Evolutionary conservation across 1,284 basidiomycete species (phyloP).

Genomic region (Stereum hirsutum): DNA sequence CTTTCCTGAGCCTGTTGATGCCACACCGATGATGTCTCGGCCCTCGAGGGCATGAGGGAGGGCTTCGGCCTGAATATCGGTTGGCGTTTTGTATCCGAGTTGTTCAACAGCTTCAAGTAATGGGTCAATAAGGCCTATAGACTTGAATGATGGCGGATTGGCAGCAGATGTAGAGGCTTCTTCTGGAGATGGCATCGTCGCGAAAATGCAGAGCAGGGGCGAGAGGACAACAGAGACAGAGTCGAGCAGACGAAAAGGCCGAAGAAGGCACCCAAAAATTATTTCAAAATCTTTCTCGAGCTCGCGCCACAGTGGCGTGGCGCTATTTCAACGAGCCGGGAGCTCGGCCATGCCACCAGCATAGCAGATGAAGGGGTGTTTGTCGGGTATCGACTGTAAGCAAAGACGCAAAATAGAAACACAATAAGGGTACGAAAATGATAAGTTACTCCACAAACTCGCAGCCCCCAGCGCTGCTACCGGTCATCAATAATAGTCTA

Average conservation of each 20-base stretch:
- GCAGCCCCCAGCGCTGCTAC: too few relatives aligned
- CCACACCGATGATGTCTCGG: slow-evolving; percentile 95
- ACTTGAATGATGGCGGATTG: slow-evolving; percentile 42
- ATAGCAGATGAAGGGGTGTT: too few relatives aligned
- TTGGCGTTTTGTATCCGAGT: slow-evolving; percentile 82
- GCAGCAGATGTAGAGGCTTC: slow-evolving; percentile 50
- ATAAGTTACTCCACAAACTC: background rate
- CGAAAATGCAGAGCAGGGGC: background rate
- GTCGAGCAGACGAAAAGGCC: too few relatives aligned
- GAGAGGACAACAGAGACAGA: too few relatives aligned
- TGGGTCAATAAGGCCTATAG: slow-evolving; percentile 84
- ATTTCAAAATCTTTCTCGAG: too few relatives aligned
- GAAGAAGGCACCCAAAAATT: too few relatives aligned
- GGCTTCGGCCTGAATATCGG: slow-evolving; percentile 86
- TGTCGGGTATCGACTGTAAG: too few relatives aligned
- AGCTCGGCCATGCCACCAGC: too few relatives aligned
- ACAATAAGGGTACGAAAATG: background rate
- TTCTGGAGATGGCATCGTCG: slow-evolving; percentile 30
- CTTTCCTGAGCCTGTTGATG: slow-evolving; percentile 96
- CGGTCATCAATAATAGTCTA: too few relatives aligned
- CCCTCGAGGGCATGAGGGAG: slow-evolving; percentile 89
- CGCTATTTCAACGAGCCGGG: too few relatives aligned
- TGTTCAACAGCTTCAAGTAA: slow-evolving; percentile 82
- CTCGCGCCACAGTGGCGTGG: too few relatives aligned
- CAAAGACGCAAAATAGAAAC: background rate